These are phyloP conservation scores for Pelargonium cotyledonis DNA, from an alignment of 441 rosid genomes.

Conservation along the genomic window DNA sequence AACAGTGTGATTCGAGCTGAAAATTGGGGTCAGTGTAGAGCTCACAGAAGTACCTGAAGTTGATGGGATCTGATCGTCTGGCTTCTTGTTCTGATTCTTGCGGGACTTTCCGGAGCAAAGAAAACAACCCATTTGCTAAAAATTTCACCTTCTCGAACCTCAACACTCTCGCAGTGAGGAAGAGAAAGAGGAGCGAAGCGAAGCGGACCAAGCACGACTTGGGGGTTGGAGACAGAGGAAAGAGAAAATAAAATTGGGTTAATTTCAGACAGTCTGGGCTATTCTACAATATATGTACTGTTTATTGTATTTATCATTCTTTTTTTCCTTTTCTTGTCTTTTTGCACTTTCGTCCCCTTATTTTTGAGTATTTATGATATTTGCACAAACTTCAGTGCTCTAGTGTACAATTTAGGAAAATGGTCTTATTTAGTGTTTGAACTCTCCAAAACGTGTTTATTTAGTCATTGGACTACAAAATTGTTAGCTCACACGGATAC, in stretches of 20 bases:
- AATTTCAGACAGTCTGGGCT: background rate
- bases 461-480: too few relatives aligned
- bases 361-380: background rate
- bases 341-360: background rate
- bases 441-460: too few relatives aligned
- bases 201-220: background rate
- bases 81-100: constrained; percentile 33
- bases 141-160: background rate
- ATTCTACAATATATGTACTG: background rate
- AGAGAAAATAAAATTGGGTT: background rate
- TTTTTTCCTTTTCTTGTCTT: background rate
- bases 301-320: background rate
- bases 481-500: too few relatives aligned
- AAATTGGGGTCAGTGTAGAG: background rate
- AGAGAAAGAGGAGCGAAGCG: background rate
- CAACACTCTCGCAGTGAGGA: background rate
- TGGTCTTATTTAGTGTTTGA: too few relatives aligned
- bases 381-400: background rate
- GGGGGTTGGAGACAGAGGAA: background rate
- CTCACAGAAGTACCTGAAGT: constrained; percentile 35
- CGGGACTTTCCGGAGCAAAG: constrained; percentile 62
- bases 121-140: constrained; percentile 56
- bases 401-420: too few relatives aligned
- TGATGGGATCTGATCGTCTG: constrained; percentile 36
- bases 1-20: background rate